Base-by-base conservation (phyloP, 2,329 filamentous ascomycete genomes). In the Pezicula carpinea region DNA sequence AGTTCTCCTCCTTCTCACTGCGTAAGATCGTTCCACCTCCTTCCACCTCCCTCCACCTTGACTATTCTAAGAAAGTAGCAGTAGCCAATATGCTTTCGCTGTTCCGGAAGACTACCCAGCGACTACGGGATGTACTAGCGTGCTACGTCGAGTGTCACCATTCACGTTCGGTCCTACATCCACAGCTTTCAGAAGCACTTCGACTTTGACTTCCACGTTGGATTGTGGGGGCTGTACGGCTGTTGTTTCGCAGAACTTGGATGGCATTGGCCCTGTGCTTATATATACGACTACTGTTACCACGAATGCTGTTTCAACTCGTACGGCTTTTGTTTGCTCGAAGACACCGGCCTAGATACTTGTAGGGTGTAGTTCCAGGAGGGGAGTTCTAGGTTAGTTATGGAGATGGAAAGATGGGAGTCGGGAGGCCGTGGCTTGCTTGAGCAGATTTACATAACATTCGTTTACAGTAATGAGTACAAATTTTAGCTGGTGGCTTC, bases 181-280 rank as follows among this genome's bases (percentile, higher is more conserved):
- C 31, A 56, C 51, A 8, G 23, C 46, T 14, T 38, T 49, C 46
- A 43, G 41, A 4, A 39, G 36, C 21, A 56, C 49, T 13, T 11
- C 40, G 31, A 56, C 49, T 22, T 31, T 6, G 11, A 52, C 45
- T 8, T 22, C 18, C 6, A 21, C 41, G 18, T 38, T 49, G 11
- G 32, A 50, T 36, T 54, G 53, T 48, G 32, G 31, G 11, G 49
- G 47, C 3, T 56, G 53, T 44, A 29, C 6, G 17, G 17, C 50
- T 21, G 33, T 50, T 11, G 31, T 45, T 17, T 33, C 23, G 15
- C 0, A 22, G n/a, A 46, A 54, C 23, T 17, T 47, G 33, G 32
- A 46, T 11, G 50, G 48, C 3, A n/a, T 43, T 18, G 52, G 29
- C n/a, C 50, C 48, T 36, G 51, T 33, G 21, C 46, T 39, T 42